Base-by-base conservation (phyloP, 345 rosid genomes). In the Brassica juncea region DNA sequence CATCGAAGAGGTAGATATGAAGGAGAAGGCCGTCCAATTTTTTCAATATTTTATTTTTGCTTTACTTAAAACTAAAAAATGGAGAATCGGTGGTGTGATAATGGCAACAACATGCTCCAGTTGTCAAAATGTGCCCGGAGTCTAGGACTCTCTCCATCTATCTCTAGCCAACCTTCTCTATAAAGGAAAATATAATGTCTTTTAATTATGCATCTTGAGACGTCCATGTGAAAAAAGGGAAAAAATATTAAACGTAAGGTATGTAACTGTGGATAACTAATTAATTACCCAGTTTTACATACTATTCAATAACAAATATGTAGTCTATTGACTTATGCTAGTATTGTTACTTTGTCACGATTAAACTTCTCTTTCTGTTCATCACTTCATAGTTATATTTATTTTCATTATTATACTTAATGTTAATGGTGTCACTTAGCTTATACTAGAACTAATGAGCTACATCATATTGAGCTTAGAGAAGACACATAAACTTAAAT, bases 101-200 rank as follows among this genome's bases (percentile, higher is more conserved):
- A 70, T 80, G 83, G 83, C 76, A 65, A 64, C 83, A 80, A 70
- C 83, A 70, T 70, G 83, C 58, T 70, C 80, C 76, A 80, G 79
- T 75, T 75, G 83, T 75, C 83, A 80, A 75, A 64, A 75, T 69
- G 72, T 63, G 76, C 82, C 83, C 78, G 55, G 63, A 75, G 27
- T 80, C 72, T 75, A 80, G 76, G 83, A 69, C 75, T 61, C 58
- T 31, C 44, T 66, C 66, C 67, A 72, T 59, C 71, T 57, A 68
- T 79, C 57, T 59, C 64, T 80, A 75, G 54, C 76, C 68, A 64
- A 71, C 80, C 76, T 4, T 75, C 66, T 49, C 57, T 66, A 67
- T 54, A 1, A 0, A 4, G 19, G 57, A 44, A 28, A 12, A 30
- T 60, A 66, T 72, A 55, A 39, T 42, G 37, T 63, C 75, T 70